Evolutionary conservation across 2,329 filamentous ascomycete species (phyloP).

Genomic region (Monosporascus ibericus): DNA sequence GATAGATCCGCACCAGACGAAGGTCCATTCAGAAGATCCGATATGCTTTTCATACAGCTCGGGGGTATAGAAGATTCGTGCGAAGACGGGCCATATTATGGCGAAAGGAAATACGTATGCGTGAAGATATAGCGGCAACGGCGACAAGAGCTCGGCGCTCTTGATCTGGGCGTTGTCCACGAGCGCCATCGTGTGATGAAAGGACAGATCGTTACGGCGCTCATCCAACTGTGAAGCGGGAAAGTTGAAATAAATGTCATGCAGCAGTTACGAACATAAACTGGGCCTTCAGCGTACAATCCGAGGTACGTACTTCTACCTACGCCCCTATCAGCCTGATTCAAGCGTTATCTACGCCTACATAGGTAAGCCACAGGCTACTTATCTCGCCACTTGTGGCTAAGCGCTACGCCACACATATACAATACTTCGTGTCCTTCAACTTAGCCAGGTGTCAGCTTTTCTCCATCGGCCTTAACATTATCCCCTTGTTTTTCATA

Average conservation of each 20-base stretch:
- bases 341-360: no score
- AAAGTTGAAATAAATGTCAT: background rate
- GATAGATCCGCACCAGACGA: conserved; percentile 86
- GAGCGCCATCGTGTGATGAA: conserved; percentile 47
- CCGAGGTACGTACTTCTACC: no score
- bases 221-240: background rate
- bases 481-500: no score
- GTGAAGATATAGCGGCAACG: conserved; percentile 74
- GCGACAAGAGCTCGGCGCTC: conserved; percentile 80
- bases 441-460: no score
- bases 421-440: no score
- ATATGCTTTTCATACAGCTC: conserved; percentile 89
- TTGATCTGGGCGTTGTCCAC: conserved; percentile 90
- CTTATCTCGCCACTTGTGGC: no score
- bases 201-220: background rate
- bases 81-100: conserved; percentile 86
- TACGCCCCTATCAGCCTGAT: no score
- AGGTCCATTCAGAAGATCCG: conserved; percentile 93
- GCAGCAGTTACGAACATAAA: no score
- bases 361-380: no score
- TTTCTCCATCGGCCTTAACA: no score
- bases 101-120: conserved; percentile 90
- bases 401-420: no score
- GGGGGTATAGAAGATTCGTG: conserved; percentile 76
- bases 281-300: no score